phyloP scores from a whole-genome alignment of 345 rosid species.

The Physaria fendleri region DNA sequence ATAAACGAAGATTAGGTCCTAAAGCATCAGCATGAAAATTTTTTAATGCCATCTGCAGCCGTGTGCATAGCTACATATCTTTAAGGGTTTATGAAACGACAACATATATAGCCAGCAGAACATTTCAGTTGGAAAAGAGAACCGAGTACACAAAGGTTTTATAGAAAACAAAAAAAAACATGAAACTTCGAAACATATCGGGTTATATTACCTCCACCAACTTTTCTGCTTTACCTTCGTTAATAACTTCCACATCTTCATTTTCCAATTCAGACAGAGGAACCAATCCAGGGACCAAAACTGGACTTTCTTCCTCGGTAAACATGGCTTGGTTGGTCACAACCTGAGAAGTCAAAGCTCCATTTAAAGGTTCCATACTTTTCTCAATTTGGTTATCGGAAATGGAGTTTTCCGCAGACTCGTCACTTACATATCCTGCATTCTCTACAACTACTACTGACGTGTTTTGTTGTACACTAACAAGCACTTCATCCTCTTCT shows the following conservation, averaged over 20 bases:
- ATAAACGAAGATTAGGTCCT: neutral
- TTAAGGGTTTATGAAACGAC: neutral
- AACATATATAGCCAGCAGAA: neutral
- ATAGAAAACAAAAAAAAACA: neutral
- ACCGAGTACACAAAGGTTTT: neutral
- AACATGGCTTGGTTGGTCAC: constrained; percentile 30
- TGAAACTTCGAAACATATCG: constrained; percentile 9
- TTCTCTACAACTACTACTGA: constrained; percentile 32
- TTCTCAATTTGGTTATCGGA: constrained; percentile 15
- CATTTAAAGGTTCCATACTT: constrained; percentile 5
- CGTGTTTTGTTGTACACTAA: constrained; percentile 23
- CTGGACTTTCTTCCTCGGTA: constrained; percentile 38
- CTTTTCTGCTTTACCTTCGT: constrained; percentile 27
- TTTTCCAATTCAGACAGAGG: constrained; percentile 19
- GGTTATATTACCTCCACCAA: constrained; percentile 27
- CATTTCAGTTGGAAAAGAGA: neutral
- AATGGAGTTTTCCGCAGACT: constrained; percentile 12
- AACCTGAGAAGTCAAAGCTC: constrained; percentile 8
- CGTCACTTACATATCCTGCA: constrained; percentile 26
- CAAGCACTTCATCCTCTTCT: constrained; percentile 5
- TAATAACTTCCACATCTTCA: constrained; percentile 24
- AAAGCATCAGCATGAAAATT: neutral
- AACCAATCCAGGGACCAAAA: constrained; percentile 67
- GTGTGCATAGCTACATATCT: neutral
- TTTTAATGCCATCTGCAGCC: neutral